Percentiles rank a stretch among this genome's conserved stretches.
Conservation (phyloP, 768 basidiomycete genomes). For the Lactarius hengduanensis region DNA sequence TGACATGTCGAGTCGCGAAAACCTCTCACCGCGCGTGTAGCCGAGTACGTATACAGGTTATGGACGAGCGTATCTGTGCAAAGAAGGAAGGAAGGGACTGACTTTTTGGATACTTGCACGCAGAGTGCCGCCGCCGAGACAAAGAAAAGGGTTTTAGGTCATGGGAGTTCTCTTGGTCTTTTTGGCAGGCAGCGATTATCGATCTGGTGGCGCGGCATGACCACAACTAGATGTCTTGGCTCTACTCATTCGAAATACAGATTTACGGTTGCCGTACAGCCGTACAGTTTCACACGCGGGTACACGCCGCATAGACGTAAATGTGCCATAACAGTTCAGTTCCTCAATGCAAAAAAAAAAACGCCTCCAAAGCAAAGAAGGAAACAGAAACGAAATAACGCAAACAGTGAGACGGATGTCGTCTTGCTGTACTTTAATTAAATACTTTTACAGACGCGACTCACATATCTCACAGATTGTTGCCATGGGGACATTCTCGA, state of each 20-base stretch:
- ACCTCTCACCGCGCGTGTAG: neutral
- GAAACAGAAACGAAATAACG: neutral
- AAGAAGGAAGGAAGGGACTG: neutral
- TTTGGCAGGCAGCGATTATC: too few relatives aligned
- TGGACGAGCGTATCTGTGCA: neutral
- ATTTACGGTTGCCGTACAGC: too few relatives aligned
- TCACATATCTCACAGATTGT: slow-evolving; percentile 36
- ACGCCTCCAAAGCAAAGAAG: neutral
- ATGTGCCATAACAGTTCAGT: neutral
- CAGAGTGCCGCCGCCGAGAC: neutral
- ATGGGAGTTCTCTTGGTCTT: too few relatives aligned
- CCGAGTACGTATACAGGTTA: neutral
- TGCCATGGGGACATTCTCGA: slow-evolving; percentile 22
- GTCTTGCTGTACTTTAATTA: neutral
- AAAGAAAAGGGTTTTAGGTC: neutral
- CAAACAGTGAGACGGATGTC: neutral
- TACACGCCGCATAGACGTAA: neutral
- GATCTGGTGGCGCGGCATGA: too few relatives aligned
- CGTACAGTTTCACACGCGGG: neutral
- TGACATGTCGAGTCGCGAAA: neutral
- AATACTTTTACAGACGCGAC: slow-evolving; percentile 26
- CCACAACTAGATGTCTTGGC: neutral
- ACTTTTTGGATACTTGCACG: neutral
- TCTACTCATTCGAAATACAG: neutral
- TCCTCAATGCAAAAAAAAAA: neutral